Percentiles rank a stretch among this genome's conserved stretches.
phyloP scores from a whole-genome alignment of 495 filamentous ascomycete species.

The Neurospora discreta region DNA sequence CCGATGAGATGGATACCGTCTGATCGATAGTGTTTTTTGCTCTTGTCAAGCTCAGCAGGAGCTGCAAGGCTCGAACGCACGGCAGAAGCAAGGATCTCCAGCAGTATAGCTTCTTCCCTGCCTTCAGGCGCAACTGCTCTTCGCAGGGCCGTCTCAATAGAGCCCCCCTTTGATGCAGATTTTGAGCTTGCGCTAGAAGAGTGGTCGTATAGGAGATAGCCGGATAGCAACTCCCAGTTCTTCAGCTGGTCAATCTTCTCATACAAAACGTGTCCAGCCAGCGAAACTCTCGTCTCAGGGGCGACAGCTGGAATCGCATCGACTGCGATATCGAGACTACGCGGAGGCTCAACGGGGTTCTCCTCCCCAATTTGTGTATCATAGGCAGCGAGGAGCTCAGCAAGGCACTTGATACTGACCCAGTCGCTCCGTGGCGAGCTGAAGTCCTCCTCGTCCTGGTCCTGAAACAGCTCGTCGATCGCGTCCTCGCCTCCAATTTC shows the following conservation, averaged over 20 bases:
- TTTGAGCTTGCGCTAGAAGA: conserved; percentile 43
- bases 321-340: conserved; percentile 32
- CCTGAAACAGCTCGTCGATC: conserved; percentile 54
- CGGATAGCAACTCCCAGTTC: conserved; percentile 80
- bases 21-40: conserved; percentile 45
- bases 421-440: conserved; percentile 66
- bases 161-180: conserved; percentile 27
- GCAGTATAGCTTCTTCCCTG: conserved; percentile 69
- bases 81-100: conserved; percentile 74
- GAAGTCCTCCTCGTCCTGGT: conserved; percentile 64
- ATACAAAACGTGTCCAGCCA: conserved; percentile 77
- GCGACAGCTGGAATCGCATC: conserved; percentile 43
- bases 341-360: conserved; percentile 28
- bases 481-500: conserved; percentile 58
- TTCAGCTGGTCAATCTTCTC: conserved; percentile 66
- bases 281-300: conserved; percentile 67
- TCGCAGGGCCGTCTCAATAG: conserved; percentile 45
- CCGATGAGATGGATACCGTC: conserved; percentile 44
- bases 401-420: conserved; percentile 85
- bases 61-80: conserved; percentile 57
- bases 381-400: conserved; percentile 70
- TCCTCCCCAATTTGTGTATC: conserved; percentile 43
- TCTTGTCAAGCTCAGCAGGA: conserved; percentile 49
- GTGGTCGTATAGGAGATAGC: conserved; percentile 87
- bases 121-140: conserved; percentile 60